Evolutionary conservation across 768 basidiomycete genomes (phyloP).

Genomic region (Lentinula edodes): DNA sequence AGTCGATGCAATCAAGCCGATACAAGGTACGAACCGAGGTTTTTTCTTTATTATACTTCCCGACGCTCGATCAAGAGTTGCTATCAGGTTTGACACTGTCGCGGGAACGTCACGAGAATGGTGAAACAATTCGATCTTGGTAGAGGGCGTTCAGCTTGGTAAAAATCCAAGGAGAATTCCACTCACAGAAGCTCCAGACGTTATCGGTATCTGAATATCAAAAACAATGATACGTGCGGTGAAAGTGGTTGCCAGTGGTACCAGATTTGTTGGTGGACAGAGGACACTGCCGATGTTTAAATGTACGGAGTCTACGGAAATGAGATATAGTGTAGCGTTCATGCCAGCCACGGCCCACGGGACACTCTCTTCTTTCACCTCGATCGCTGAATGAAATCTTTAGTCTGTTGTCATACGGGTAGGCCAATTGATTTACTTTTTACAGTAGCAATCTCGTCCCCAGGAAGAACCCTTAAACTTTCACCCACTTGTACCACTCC

Average conservation of each 20-base stretch:
- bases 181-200: slow-evolving; percentile 75
- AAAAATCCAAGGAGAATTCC: not conserved
- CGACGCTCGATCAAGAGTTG: slow-evolving; percentile 71
- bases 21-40: slow-evolving; percentile 57
- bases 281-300: slow-evolving; percentile 86
- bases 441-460: slow-evolving; percentile 84
- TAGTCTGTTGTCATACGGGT: not conserved
- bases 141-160: not conserved
- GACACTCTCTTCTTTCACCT: slow-evolving; percentile 69
- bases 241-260: slow-evolving; percentile 75
- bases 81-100: slow-evolving; percentile 74
- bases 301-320: slow-evolving; percentile 80
- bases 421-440: slow-evolving; percentile 39
- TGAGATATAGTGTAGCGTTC: slow-evolving; percentile 82
- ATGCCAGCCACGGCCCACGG: slow-evolving; percentile 90
- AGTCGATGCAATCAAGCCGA: too few relatives aligned
- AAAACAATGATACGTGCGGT: slow-evolving; percentile 89
- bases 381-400: slow-evolving; percentile 55
- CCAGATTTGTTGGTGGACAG: slow-evolving; percentile 65
- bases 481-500: slow-evolving; percentile 94
- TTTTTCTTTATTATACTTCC: slow-evolving; percentile 71
- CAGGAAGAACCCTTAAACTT: slow-evolving; percentile 78
- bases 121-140: slow-evolving; percentile 87
- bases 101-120: slow-evolving; percentile 93
- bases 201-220: slow-evolving; percentile 87